Evolutionary conservation across 2,329 filamentous ascomycete genomes (phyloP).

Genomic region (Pestalotiopsis sp.): DNA sequence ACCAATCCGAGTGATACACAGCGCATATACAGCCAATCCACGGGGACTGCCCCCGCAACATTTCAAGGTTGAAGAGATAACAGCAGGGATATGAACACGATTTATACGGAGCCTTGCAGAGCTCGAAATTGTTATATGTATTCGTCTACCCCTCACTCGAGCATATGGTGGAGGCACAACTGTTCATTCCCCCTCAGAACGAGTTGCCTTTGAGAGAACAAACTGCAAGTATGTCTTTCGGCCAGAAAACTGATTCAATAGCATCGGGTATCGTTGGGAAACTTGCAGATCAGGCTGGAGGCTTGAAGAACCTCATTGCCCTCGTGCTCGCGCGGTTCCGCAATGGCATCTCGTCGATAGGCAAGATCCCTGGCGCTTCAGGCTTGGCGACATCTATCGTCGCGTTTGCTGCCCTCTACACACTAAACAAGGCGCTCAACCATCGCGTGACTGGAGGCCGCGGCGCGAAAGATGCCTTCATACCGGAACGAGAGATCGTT

Average conservation of each 20-base stretch:
- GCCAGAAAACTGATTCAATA: neutral
- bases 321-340: neutral
- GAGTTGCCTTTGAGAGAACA: neutral
- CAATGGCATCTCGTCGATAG: neutral
- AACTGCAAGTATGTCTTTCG: neutral
- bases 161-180: neutral
- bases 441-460: neutral
- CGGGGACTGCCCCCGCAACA: neutral
- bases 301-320: neutral
- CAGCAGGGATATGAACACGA: neutral
- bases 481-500: slow-evolving; percentile 21
- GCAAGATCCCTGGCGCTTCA: neutral
- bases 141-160: neutral
- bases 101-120: neutral
- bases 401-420: neutral
- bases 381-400: neutral
- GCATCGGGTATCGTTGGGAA: neutral
- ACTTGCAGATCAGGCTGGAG: neutral
- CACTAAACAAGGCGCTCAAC: neutral
- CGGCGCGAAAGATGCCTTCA: neutral
- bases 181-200: neutral
- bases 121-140: neutral
- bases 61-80: neutral
- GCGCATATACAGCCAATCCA: neutral
- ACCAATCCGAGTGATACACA: neutral